phyloP scores from a whole-genome alignment of 2,329 filamentous ascomycete genomes.

The Sporothrix luriei region DNA sequence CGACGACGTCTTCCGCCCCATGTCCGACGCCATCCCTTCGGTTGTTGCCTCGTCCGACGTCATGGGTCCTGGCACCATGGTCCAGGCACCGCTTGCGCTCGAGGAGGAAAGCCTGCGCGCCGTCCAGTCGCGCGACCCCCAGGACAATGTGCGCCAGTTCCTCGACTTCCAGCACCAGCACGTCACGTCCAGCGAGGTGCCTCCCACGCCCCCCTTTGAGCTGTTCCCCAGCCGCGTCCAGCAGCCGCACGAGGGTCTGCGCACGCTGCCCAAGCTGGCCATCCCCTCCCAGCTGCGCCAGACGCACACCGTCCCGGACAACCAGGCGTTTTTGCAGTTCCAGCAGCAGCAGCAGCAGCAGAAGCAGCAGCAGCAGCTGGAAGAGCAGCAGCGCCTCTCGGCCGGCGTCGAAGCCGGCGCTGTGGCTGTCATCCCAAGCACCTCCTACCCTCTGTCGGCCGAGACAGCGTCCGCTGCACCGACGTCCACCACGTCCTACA shows the following conservation, averaged over 20 bases:
- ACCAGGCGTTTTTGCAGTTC: conserved; percentile 4
- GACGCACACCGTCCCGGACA: conserved; percentile 8
- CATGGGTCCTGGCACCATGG: conserved; percentile 67
- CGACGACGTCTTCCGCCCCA: conserved; percentile 63
- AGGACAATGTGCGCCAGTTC: conserved; percentile 92
- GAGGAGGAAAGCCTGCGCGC: conserved; percentile 72
- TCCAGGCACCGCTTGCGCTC: conserved; percentile 63
- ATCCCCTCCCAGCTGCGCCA: conserved; percentile 51
- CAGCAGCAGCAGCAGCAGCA: neutral
- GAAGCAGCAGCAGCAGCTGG: neutral
- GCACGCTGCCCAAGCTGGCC: conserved; percentile 63
- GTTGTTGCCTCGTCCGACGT: conserved; percentile 90
- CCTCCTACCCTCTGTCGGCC: conserved; percentile 24
- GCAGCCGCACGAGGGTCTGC: conserved; percentile 58
- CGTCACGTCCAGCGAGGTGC: conserved; percentile 56
- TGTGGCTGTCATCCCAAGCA: neutral
- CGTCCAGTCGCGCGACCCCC: conserved; percentile 74
- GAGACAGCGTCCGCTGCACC: conserved; percentile 30
- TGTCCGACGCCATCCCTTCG: conserved; percentile 76
- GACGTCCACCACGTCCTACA: conserved; percentile 34
- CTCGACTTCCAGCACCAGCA: conserved; percentile 76
- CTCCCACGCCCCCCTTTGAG: conserved; percentile 70
- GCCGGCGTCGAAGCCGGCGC: neutral
- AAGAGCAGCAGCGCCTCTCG: neutral
- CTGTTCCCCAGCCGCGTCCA: conserved; percentile 50